Base-by-base conservation (phyloP, 352 stramenopile genomes). In the Phytophthora idaei region DNA sequence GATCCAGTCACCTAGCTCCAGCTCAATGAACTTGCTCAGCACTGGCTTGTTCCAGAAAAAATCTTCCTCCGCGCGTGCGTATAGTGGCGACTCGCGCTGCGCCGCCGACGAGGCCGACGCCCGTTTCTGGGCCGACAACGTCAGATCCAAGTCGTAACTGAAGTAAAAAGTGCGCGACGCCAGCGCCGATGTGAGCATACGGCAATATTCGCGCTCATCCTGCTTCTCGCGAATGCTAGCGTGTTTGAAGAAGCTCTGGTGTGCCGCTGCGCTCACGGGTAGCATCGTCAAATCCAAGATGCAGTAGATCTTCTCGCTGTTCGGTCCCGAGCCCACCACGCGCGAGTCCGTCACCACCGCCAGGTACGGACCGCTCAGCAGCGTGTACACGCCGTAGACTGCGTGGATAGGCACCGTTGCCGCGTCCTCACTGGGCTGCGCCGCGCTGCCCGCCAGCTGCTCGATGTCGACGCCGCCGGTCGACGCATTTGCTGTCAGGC, bases 11-110 rank as follows among this genome's bases (percentile, higher is more conserved):
- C 83, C 83, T n/a, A 90, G 77, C 65, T 92, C 52, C 62, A 67
- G 49, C 73, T 84, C 78, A 28, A 93, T 69, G 25, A 94, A 87
- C 15, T 73, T 59, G 0, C 64, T 53, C 49, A 81, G 83, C 34
- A 81, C 67, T 1, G 77, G 57, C 67, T 98, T 89, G 73, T 98
- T 98, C 93, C 93, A 98, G 74, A 95, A 97, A 72, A 98, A 98
- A 42, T 94, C 84, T 41, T 78, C 73, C 71, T 98, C 95, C 0
- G 90, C 89, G 9, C 83, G 81, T 39, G 87, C 73, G 41, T 82
- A 77, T 4, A 74, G 44, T 2, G 66, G 66, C 34, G 61, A 68
- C 21, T 74, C 60, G 12, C 63, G 67, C 27, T 73, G 64, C 8
- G 61, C 69, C 28, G 59, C 69, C 9, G 49, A 67, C 31, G 71